Base-by-base conservation (phyloP, 495 filamentous ascomycete species). In the Trichoderma orchidacearum region DNA sequence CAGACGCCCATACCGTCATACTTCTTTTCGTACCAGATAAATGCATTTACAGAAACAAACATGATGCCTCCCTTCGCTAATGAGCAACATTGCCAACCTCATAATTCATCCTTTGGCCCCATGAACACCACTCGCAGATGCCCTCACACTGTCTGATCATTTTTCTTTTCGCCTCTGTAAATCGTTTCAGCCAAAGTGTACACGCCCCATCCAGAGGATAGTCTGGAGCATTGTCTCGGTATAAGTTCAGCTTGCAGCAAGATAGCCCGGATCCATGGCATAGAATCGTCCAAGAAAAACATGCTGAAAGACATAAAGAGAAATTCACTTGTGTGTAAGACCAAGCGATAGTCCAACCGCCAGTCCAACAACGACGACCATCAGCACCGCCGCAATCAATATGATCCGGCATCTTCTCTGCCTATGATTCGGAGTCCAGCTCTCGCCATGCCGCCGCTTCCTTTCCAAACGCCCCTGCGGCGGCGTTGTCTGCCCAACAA, bases 231-330 rank as follows among this genome's bases (percentile, higher is more conserved):
- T 67, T 0, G 79, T 82, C 34, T 63, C 55, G 55, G 75, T 75
- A 66, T 72, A 84, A 59, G 68, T 72, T 66, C 81, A 83, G 17
- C 65, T 70, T 1, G 66, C 61, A 7, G 66, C 54, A 27, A 17
- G 36, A 17, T 59, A 53, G 27, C 56, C 56, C 27, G 50, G 45
- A 53, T 69, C 64, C 62, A 66, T 8, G 78, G 56, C 53, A 55
- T 48, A n/a, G 61, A 51, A 54, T 50, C 32, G 32, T 72, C 80
- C 80, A 84, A 63, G 75, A 70, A 67, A 82, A 85, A 48, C 68
- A 75, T 1, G 78, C 72, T 4, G 61, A 71, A 63, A 13, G 66
- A 60, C 17, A 60, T 13, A 0, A 59, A 51, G 63, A 75, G 83
- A 29, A 13, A 41, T 25, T 23, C 59, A 68, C 61, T 63, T 64